Evolutionary conservation across 2,329 filamentous ascomycete species (phyloP), one percentile per base, ranked within the genome.

Genomic region (Aureobasidium subglaciale): DNA sequence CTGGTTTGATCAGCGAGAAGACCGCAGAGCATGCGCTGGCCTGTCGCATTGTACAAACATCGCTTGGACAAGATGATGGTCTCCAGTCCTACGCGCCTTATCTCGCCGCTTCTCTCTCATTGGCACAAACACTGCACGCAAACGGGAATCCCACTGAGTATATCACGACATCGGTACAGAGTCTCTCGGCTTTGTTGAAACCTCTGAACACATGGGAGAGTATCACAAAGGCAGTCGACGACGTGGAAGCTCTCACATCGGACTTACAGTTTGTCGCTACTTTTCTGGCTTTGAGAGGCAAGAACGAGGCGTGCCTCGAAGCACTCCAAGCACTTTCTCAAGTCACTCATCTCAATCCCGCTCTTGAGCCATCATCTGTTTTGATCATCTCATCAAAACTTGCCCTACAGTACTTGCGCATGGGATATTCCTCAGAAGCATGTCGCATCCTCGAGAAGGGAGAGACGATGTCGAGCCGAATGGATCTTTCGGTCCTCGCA

Each of bases 381-480:
- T 18, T 54, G 37, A 22, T 15, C 24, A 27, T 11, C 10, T 22
- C 34, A 15, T 30, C 50, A 5, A 13, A 72, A 13, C 68, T 84
- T 6, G 78, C 76, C 2, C 62, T 77, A 7, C 79, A 83, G 59
- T 81, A 83, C 63, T 72, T 82, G 40, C 73, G 76, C 5, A 73
- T 86, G 58, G 84, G 83, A 25, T 81, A 84, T 61, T 78, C 78
- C 46, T 78, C 78, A 40, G 81, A 80, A 63, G 81, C 83, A 42
- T 76, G 75, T 6, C 64, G 76, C 5, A 68, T 78, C 2, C 75
- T 96, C 15, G 75, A 78, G 1, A 77, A 79, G 55, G 82, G 83
- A 3, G 78, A 84, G 59, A 69, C 73, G 18, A 76, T 79, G 49
- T 61, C 78, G 5, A 64, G 66, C 10, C 68, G 67, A 8, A 68